phyloP scores from a whole-genome alignment of 768 basidiomycete species.

The Cytidiella melzeri region DNA sequence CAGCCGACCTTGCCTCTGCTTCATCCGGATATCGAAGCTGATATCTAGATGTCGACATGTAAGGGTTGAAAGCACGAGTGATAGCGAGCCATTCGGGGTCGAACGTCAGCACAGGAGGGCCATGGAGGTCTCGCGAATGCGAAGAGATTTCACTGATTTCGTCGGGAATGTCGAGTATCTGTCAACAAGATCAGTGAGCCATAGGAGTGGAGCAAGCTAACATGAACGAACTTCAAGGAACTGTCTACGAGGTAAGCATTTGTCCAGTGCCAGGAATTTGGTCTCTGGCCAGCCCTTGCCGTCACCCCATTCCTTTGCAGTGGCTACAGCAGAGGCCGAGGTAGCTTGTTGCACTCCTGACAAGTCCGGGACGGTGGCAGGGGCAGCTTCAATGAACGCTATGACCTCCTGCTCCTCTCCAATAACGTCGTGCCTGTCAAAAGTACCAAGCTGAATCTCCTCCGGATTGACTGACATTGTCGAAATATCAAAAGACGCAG shows the following conservation, averaged over 20 bases:
- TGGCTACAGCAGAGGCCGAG: no score
- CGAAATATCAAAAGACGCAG: conserved; percentile 21
- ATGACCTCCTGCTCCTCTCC: conserved; percentile 36
- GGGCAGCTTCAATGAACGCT: conserved; percentile 17
- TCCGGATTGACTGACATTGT: not conserved
- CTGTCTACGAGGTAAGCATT: conserved; percentile 65
- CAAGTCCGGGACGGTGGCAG: conserved; percentile 26
- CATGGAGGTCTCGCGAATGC: conserved; percentile 19
- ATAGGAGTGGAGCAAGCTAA: not conserved
- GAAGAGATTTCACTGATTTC: no score
- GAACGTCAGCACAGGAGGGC: conserved; percentile 46
- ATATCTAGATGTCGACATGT: conserved; percentile 47
- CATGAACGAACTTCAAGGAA: conserved; percentile 65
- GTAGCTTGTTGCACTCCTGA: not conserved
- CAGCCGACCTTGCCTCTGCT: conserved; percentile 39
- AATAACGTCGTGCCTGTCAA: no score
- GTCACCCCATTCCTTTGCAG: not conserved
- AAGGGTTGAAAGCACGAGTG: conserved; percentile 77
- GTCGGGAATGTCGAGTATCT: conserved; percentile 68
- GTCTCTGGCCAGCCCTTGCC: conserved; percentile 36
- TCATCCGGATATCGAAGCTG: conserved; percentile 60
- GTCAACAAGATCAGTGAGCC: not conserved
- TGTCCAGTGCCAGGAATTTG: conserved; percentile 85
- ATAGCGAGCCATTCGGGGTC: conserved; percentile 96
- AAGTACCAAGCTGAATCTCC: not conserved